Evolutionary conservation across 345 rosid genomes (phyloP).

Genomic region (Linum tenue): DNA sequence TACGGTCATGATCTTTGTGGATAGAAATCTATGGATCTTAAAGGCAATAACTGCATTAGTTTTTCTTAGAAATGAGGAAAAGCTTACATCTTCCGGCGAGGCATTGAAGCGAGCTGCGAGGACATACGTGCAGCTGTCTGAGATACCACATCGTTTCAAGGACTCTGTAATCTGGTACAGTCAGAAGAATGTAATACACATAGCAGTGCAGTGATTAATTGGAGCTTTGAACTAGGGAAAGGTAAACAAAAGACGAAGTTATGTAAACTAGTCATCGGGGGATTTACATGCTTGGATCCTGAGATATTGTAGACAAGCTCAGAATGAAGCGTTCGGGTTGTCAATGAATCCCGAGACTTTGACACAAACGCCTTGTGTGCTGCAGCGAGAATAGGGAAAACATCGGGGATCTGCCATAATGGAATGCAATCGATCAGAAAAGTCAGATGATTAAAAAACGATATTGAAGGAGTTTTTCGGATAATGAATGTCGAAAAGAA

Average conservation of each 20-base stretch:
- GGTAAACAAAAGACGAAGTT: too few relatives aligned
- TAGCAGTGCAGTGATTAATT: too few relatives aligned
- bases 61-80: background rate
- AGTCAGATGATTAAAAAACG: too few relatives aligned
- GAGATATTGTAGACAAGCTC: conserved; percentile 88
- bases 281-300: conserved; percentile 75
- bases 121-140: conserved; percentile 55
- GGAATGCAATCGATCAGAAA: background rate
- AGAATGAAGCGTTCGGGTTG: conserved; percentile 83
- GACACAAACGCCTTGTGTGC: conserved; percentile 69
- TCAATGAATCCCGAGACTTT: conserved; percentile 64
- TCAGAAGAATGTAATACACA: background rate
- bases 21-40: background rate
- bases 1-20: background rate
- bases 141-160: conserved; percentile 78
- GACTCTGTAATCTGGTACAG: conserved; percentile 70
- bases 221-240: too few relatives aligned
- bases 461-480: too few relatives aligned
- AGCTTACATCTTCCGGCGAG: conserved; percentile 52
- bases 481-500: background rate
- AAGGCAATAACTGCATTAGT: background rate
- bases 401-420: conserved; percentile 60
- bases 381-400: conserved; percentile 78
- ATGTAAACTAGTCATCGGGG: conserved; percentile 4
- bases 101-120: conserved; percentile 80